A percentile compares a stretch with the other conserved stretches of the same genome.
Evolutionary conservation across 2,329 filamentous ascomycete species (phyloP).

Genomic region (Orbilia javanica): DNA sequence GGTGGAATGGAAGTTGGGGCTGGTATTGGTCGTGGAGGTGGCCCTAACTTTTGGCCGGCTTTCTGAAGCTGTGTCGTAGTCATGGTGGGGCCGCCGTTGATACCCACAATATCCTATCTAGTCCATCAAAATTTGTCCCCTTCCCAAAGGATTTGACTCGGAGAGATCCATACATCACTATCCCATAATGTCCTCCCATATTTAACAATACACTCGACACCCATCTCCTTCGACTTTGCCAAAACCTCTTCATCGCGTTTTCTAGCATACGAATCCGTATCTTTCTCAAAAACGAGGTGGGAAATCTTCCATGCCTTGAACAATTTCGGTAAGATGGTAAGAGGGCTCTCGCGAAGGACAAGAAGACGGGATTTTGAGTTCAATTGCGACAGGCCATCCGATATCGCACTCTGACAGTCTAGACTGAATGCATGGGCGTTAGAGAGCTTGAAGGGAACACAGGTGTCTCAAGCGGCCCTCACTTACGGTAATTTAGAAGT

Average conservation of each 20-base stretch:
- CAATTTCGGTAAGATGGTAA: conserved; percentile 78
- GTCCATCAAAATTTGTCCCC: background rate
- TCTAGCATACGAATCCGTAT: conserved; percentile 79
- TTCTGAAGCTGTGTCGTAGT: conserved; percentile 76
- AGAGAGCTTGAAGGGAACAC: conserved; percentile 2
- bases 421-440: conserved; percentile 67
- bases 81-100: conserved; percentile 79
- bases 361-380: conserved; percentile 79
- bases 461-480: background rate
- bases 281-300: conserved; percentile 82
- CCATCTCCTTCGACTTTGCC: conserved; percentile 73
- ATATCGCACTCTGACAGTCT: conserved; percentile 80
- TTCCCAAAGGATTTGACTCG: background rate
- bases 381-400: conserved; percentile 75
- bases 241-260: conserved; percentile 74
- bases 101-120: conserved; percentile 69
- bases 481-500: background rate
- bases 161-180: conserved; percentile 70
- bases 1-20: conserved; percentile 73
- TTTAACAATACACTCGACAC: conserved; percentile 76
- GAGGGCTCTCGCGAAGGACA: conserved; percentile 78
- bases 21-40: conserved; percentile 73
- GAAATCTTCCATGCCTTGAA: conserved; percentile 80
- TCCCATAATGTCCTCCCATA: conserved; percentile 80
- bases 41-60: conserved; percentile 74